Evolutionary conservation across 805 yeast genomes (phyloP).

Genomic region (Sugiyamaella mastotermitis): DNA sequence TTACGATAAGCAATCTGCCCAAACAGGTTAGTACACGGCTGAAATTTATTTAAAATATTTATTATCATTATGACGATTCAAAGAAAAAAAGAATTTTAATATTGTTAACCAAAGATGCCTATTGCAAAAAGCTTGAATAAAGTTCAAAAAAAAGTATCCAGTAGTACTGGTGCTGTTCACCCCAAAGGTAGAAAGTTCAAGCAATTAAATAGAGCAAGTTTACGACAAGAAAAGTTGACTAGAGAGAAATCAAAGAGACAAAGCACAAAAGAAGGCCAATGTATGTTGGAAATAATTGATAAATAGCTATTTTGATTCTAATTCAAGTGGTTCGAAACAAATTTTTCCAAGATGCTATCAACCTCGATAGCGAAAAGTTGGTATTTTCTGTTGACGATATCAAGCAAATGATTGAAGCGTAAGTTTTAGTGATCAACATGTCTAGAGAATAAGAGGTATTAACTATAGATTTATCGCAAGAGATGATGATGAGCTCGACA

Average conservation of each 20-base stretch:
- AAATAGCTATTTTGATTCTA: conserved; percentile 2
- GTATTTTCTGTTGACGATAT: conserved; percentile 53
- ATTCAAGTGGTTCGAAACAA: conserved; percentile 41
- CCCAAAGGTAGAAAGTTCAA: conserved; percentile 87
- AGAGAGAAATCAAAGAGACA: conserved; percentile 49
- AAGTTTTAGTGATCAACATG: conserved; percentile 3
- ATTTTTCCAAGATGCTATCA: conserved; percentile 56
- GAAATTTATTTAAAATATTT: neutral
- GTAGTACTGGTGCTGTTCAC: conserved; percentile 57
- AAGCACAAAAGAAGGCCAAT: conserved; percentile 38
- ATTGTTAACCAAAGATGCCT: conserved; percentile 42
- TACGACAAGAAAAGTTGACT: conserved; percentile 69
- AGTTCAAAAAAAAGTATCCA: conserved; percentile 53
- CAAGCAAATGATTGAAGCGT: conserved; percentile 54
- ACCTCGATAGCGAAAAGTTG: conserved; percentile 33
- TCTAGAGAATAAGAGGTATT: neutral
- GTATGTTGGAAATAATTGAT: conserved; percentile 13
- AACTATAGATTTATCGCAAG: conserved; percentile 43
- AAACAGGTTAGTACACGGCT: neutral
- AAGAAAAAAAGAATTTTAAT: neutral
- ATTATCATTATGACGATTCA: neutral
- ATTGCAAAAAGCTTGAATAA: conserved; percentile 60
- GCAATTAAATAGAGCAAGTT: conserved; percentile 77
- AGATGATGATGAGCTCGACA: conserved; percentile 70
- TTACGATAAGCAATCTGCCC: too few relatives aligned